Base-by-base conservation (phyloP, 352 stramenopile genomes). In the Phytophthora colocasiae region DNA sequence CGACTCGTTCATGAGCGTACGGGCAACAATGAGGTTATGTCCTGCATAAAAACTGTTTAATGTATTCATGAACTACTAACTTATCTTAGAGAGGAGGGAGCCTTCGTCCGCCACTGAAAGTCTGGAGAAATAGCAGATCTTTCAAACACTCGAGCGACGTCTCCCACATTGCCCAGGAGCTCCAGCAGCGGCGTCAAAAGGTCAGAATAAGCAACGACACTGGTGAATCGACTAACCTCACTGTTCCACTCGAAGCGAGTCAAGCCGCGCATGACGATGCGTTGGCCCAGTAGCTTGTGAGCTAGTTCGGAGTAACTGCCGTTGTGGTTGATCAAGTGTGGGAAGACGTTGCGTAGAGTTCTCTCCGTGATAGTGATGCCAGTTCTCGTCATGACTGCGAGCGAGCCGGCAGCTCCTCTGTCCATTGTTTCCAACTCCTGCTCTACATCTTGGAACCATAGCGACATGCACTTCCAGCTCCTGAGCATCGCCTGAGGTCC, bases 281-380 rank as follows among this genome's bases (percentile, higher is more conserved):
- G 44, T 41, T 66, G 55, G 8, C 55, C 66, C 3, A 71, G 15
- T 10, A 75, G 50, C 19, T 47, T 39, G 5, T 53, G 5, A 3
- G 19, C 46, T 8, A 75, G 55, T 26, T 32, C 32, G 1, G 8
- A 46, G 9, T 6, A 4, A 14, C 2, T 19, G 27, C 58, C 49
- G 46, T 14, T 56, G 8, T 27, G 34, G 15, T 11, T 47, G 51
- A 24, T 34, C 54, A 69, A 29, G 46, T 59, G 62, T 31, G 54
- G 62, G 22, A 69, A 69, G 10, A 65, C 62, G 22, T 64, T 69
- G 46, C 62, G 46, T 36, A 65, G 31, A 10, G 62, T 69, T 36
- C 54, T 38, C 24, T 69, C 53, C 3, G 36, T 65, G 39, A 69
- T 44, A 10, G 62, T 69, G 31, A 69, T 19, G 15, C 54, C 58